Conservation (phyloP, 345 rosid genomes). For the Bretschneidera sinensis region DNA sequence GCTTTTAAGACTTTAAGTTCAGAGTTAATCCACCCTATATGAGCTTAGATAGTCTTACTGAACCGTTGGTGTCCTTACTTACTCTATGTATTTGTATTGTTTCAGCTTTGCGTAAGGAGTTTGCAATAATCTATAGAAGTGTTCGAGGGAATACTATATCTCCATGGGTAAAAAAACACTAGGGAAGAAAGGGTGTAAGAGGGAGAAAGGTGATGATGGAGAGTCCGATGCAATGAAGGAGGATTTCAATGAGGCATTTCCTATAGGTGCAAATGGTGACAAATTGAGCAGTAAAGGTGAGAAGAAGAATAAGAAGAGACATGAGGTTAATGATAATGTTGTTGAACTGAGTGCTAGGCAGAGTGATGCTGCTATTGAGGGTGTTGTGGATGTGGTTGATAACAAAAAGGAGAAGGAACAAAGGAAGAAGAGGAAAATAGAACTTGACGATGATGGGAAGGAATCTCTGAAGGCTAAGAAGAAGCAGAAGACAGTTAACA, state of each 20-base stretch:
- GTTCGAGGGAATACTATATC: neutral
- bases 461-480: constrained; percentile 5
- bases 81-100: neutral
- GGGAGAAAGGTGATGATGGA: neutral
- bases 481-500: neutral
- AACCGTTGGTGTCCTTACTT: neutral
- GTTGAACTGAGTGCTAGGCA: neutral
- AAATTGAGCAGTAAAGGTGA: neutral
- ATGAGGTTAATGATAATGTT: neutral
- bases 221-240: neutral
- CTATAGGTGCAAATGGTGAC: neutral
- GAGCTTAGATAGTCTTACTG: too few relatives aligned
- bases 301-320: constrained; percentile 5
- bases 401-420: neutral
- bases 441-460: constrained; percentile 4
- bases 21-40: too few relatives aligned
- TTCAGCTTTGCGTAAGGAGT: constrained; percentile 7
- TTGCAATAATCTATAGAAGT: neutral
- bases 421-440: constrained; percentile 13
- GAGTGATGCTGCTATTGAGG: neutral
- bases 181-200: neutral
- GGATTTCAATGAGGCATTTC: constrained; percentile 3
- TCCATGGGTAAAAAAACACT: constrained; percentile 8
- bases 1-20: too few relatives aligned
- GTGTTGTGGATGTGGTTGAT: neutral